These are phyloP conservation scores for Chloromonas sp. DNA, from an alignment of 163 green algal species.

Conservation along the genomic window DNA sequence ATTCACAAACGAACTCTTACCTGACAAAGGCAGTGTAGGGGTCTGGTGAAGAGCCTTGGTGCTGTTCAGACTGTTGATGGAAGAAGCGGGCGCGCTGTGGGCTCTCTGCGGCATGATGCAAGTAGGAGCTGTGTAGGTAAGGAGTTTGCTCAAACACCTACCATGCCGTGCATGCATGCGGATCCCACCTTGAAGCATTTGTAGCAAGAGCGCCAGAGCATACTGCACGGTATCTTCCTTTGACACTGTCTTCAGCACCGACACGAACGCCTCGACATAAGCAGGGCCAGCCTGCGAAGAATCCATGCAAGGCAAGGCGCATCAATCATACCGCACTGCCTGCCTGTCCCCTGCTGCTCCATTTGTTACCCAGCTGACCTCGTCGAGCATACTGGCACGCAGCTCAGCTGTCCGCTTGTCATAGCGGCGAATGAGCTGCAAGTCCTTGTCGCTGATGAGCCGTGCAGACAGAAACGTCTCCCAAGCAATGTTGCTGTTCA, in stretches of 20 bases:
- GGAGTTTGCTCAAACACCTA: neutral
- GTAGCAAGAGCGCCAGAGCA: conserved; percentile 86
- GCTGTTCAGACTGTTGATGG: conserved; percentile 40
- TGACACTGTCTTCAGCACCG: conserved; percentile 86
- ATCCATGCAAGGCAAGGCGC: too few species aligned
- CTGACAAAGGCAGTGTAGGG: conserved; percentile 70
- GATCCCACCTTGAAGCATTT: conserved; percentile 69
- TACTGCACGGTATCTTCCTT: conserved; percentile 97
- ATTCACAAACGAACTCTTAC: conserved; percentile 12
- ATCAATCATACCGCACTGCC: too few species aligned
- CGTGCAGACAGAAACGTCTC: conserved; percentile 86
- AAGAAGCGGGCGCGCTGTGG: conserved; percentile 57
- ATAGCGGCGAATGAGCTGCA: conserved; percentile 76
- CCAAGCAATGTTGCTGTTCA: conserved; percentile 34
- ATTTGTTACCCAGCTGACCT: conserved; percentile 44
- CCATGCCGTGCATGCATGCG: neutral
- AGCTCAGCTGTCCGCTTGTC: conserved; percentile 76
- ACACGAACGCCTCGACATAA: conserved; percentile 83
- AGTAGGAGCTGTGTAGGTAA: neutral
- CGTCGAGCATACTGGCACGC: conserved; percentile 68
- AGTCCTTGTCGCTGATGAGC: conserved; percentile 72
- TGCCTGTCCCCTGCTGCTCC: too few species aligned
- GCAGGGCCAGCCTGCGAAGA: conserved; percentile 63
- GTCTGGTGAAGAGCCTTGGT: conserved; percentile 44
- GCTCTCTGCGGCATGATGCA: conserved; percentile 39